Evolutionary conservation across 1,284 basidiomycete species (phyloP).

Genomic region (Rhodotorula sp.): DNA sequence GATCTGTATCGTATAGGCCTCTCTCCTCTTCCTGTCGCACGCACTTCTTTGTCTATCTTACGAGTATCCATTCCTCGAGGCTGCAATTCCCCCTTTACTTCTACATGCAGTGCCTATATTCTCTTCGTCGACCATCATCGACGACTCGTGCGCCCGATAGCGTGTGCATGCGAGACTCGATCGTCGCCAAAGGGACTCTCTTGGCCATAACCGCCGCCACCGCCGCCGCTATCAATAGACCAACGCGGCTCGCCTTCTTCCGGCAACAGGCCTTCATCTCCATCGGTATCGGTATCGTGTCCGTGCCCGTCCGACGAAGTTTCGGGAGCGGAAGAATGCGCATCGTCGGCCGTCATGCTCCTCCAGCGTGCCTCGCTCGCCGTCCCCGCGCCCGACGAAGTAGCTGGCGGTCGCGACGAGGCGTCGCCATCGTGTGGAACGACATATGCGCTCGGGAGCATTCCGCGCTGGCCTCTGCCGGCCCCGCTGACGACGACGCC

Average conservation of each 20-base stretch:
- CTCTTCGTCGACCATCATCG: not conserved
- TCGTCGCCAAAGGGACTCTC: slow-evolving; percentile 4
- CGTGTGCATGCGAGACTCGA: not conserved
- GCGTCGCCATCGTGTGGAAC: not conserved
- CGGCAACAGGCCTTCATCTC: slow-evolving; percentile 1
- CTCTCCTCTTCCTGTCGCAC: not conserved
- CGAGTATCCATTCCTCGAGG: not conserved
- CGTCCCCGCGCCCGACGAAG: too few relatives aligned
- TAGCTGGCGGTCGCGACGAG: not conserved
- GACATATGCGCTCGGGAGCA: slow-evolving; percentile 29
- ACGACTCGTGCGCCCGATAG: not conserved
- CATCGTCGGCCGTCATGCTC: not conserved
- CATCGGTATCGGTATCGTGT: not conserved
- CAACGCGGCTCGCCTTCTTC: not conserved
- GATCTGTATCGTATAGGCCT: not conserved
- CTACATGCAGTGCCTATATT: not conserved
- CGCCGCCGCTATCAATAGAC: not conserved
- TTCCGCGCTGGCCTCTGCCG: not conserved
- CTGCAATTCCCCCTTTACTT: not conserved
- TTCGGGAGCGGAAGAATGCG: not conserved
- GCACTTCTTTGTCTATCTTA: not conserved
- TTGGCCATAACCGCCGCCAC: not conserved
- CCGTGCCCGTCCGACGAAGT: not conserved
- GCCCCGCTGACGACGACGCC: not conserved
- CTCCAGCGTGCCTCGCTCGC: not conserved